Evolutionary conservation across 495 filamentous ascomycete genomes (phyloP), one percentile per base, ranked within the genome.

Genomic region (Cercophora sp.): DNA sequence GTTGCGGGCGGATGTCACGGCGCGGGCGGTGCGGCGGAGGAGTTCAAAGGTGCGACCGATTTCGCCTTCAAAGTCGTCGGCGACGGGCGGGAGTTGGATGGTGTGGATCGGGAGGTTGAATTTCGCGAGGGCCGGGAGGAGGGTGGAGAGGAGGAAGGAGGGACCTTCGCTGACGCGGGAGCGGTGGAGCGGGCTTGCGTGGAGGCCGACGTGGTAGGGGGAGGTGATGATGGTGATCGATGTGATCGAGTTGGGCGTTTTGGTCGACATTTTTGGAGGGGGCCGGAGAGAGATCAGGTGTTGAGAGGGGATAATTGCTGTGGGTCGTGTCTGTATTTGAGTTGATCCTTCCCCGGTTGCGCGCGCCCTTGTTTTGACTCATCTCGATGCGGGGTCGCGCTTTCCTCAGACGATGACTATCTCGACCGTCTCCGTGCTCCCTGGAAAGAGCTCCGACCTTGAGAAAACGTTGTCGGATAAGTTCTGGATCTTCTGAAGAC

Each of bases 191-290:
- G 52, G 52, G 29, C 27, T 44, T 6, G 36, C 37, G 37, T 19
- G 52, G 37, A 55, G 52, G 46, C 52, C 52, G 45, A 49, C 52
- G 23, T 55, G 45, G 52, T 55, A 55, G 2, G 52, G 52, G 15
- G 35, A 41, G 1, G 37, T 11, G 45, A 55, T 49, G 36, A 55
- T 4, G 37, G 45, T 55, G 26, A 55, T 5, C 19, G 52, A 55
- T 13, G 6, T 32, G 29, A 32, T 32, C 29, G 29, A 32, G 8
- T 6, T 32, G 29, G 29, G 8, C 8, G 29, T 6, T 13, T 6
- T 32, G 29, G 6, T 32, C 8, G 29, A 32, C 29, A 6, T 32
- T 13, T 13, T 32, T 6, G 29, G 13, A 32, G 13, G 13, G 29
- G 29, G 29, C 8, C 6, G 29, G 8, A 6, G 13, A 6, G 29